A percentile compares a stretch with the other conserved stretches of the same genome.
Conservation (phyloP, 2,329 filamentous ascomycete genomes). For the Exophiala oligosperma region DNA sequence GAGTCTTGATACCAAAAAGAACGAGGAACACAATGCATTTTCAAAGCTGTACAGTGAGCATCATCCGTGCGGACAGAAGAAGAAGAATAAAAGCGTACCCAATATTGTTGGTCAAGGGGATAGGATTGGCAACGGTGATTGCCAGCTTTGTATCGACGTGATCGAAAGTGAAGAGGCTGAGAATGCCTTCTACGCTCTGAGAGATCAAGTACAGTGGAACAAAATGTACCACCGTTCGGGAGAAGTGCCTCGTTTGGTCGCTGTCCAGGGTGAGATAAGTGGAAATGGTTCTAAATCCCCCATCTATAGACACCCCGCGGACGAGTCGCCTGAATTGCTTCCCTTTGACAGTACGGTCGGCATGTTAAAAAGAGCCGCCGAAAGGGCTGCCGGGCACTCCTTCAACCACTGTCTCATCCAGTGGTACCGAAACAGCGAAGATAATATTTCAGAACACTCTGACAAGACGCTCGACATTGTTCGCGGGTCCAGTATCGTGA, state of each 20-base stretch:
- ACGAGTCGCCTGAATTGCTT: constrained; percentile 76
- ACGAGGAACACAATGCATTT: neutral
- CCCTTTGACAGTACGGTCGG: constrained; percentile 74
- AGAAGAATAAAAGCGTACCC: constrained; percentile 14
- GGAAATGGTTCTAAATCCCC: constrained; percentile 70
- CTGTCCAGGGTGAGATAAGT: constrained; percentile 75
- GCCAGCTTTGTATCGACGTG: constrained; percentile 69
- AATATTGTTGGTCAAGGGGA: constrained; percentile 44
- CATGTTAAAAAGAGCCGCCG: constrained; percentile 66
- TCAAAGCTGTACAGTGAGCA: neutral
- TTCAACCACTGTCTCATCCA: constrained; percentile 94
- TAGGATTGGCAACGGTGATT: constrained; percentile 77
- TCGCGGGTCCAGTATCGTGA: constrained; percentile 78
- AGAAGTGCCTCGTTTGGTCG: constrained; percentile 86
- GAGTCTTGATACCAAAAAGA: neutral
- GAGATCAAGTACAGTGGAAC: constrained; percentile 75
- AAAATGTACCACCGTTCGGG: constrained; percentile 91
- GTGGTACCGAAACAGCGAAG: constrained; percentile 81
- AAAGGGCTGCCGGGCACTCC: constrained; percentile 71
- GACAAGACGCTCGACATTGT: constrained; percentile 95
- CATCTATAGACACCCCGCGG: constrained; percentile 91
- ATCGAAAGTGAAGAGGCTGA: constrained; percentile 64
- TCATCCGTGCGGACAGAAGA: neutral
- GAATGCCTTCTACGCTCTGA: constrained; percentile 39
- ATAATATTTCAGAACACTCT: constrained; percentile 94